Percentiles rank a stretch among this genome's conserved stretches.
Conservation (phyloP, 108 stramenopile species). For the Epithemia pelagica region DNA sequence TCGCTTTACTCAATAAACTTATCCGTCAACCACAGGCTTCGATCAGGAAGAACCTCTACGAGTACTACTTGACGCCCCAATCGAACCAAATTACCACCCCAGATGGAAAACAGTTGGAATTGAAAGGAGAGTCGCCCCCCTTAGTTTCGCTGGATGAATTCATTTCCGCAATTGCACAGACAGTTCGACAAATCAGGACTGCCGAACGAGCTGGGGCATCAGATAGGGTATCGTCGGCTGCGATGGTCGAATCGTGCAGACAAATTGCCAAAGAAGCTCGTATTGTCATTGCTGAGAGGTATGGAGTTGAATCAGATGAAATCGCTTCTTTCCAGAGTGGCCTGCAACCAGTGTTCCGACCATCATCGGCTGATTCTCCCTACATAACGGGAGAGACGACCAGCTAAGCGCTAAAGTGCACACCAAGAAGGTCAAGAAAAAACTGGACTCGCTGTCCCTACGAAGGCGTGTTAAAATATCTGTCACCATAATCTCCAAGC, state of each 20-base stretch:
- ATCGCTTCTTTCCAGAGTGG: slow-evolving; percentile 54
- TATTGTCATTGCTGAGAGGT: slow-evolving; percentile 52
- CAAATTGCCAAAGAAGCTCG: slow-evolving; percentile 74
- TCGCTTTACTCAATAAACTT: slow-evolving; percentile 76
- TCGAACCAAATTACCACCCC: slow-evolving; percentile 58
- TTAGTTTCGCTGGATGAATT: slow-evolving; percentile 61
- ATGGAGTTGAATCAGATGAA: slow-evolving; percentile 57
- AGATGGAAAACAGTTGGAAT: slow-evolving; percentile 61
- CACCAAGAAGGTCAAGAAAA: too few relatives aligned
- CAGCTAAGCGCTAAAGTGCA: not conserved
- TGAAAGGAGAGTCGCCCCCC: slow-evolving; percentile 25
- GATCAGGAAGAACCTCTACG: slow-evolving; percentile 68
- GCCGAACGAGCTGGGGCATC: slow-evolving; percentile 63
- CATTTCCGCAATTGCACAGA: slow-evolving; percentile 48
- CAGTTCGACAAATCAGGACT: slow-evolving; percentile 68
- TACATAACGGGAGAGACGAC: slow-evolving; percentile 36
- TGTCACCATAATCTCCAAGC: slow-evolving; percentile 96
- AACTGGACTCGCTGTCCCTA: too few relatives aligned
- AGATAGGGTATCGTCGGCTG: slow-evolving; percentile 48
- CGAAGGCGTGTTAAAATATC: slow-evolving; percentile 78
- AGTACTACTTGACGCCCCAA: slow-evolving; percentile 70
- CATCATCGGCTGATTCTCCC: slow-evolving; percentile 40
- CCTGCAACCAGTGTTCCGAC: slow-evolving; percentile 75
- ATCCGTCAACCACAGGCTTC: slow-evolving; percentile 61
- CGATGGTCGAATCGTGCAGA: slow-evolving; percentile 64